Evolutionary conservation across 345 rosid species (phyloP).

Genomic region (Cardamine chenopodiifolia): DNA sequence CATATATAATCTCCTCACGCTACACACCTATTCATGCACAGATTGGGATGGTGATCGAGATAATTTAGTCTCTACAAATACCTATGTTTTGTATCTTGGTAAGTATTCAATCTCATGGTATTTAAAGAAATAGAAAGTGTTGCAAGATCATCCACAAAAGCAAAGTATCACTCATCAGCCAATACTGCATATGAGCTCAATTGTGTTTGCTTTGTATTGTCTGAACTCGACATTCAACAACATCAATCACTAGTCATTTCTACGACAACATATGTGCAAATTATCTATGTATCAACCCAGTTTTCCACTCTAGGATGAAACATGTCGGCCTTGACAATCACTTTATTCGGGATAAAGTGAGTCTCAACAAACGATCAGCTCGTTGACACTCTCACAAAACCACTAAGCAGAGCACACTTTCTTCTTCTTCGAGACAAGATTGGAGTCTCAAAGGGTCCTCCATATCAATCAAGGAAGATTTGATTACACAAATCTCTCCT

Average conservation of each 20-base stretch:
- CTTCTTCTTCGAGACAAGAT: too few relatives aligned
- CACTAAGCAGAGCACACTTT: neutral
- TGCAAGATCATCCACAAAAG: too few relatives aligned
- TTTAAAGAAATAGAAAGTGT: neutral
- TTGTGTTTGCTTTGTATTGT: neutral
- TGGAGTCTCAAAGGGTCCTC: too few relatives aligned
- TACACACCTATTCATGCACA: neutral
- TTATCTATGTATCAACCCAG: neutral
- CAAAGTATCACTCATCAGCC: too few relatives aligned
- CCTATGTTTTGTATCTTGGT: too few relatives aligned
- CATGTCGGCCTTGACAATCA: neutral
- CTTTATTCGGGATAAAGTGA: neutral
- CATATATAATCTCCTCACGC: neutral
- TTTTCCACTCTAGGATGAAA: too few relatives aligned
- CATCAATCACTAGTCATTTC: neutral
- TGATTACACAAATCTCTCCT: too few relatives aligned
- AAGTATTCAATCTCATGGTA: neutral
- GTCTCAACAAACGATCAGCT: neutral
- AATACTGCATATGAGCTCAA: too few relatives aligned
- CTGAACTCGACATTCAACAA: neutral
- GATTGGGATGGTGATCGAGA: neutral
- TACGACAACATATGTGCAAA: neutral
- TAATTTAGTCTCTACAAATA: neutral
- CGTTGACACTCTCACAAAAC: neutral
- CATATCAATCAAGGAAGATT: too few relatives aligned